phyloP scores from a whole-genome alignment of 768 basidiomycete species.

The Stropharia rugosoannulata region DNA sequence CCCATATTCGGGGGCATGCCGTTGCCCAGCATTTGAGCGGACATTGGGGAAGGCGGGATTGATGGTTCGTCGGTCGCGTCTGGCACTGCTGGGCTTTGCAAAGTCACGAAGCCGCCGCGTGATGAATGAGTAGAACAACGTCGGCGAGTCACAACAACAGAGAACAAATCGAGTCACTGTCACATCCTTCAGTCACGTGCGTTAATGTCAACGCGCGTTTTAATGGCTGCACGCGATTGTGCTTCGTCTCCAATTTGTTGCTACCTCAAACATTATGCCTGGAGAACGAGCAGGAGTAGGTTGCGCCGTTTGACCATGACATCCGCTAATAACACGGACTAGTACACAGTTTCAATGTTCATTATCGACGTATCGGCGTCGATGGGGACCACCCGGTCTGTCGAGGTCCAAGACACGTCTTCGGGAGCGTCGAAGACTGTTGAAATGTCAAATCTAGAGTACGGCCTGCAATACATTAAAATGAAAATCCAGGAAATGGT shows the following conservation, averaged over 20 bases:
- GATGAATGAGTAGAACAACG: conserved; percentile 28
- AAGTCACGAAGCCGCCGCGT: conserved; percentile 34
- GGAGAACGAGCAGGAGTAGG: conserved; percentile 79
- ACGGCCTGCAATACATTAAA: conserved; percentile 84
- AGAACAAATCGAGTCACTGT: conserved; percentile 7
- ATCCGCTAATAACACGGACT: conserved; percentile 8
- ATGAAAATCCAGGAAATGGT: conserved; percentile 94
- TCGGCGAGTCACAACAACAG: background rate
- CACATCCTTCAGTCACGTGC: conserved; percentile 29
- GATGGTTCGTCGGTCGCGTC: conserved; percentile 6
- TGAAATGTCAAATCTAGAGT: conserved; percentile 77
- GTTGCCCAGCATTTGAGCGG: conserved; percentile 40
- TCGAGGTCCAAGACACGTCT: conserved; percentile 51
- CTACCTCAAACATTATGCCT: conserved; percentile 54
- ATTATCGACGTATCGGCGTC: conserved; percentile 85
- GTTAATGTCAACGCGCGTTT: conserved; percentile 33
- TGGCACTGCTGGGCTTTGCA: conserved; percentile 9
- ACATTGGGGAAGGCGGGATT: conserved; percentile 26
- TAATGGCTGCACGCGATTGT: conserved; percentile 1
- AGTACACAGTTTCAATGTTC: conserved; percentile 90
- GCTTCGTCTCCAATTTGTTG: background rate
- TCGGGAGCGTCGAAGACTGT: conserved; percentile 48
- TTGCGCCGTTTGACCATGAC: conserved; percentile 2
- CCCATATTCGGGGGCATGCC: conserved; percentile 31
- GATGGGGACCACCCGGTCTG: conserved; percentile 67